Percentiles rank a stretch among this genome's conserved stretches.
Evolutionary conservation across 208 protist species (phyloP).

Genomic region (Crithidia fasciculata): DNA sequence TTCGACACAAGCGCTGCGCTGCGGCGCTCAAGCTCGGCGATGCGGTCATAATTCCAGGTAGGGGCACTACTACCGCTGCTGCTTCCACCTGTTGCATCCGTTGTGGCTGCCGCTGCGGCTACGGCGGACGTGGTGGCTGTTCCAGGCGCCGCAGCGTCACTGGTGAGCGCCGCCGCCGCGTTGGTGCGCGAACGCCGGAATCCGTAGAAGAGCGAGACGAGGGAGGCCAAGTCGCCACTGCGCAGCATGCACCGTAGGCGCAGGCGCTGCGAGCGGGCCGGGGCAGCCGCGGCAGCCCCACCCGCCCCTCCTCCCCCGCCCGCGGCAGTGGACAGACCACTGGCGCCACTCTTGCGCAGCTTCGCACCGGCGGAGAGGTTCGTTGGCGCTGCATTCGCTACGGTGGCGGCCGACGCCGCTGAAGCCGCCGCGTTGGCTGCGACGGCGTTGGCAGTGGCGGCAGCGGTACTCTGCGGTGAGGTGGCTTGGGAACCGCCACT

Average conservation of each 20-base stretch:
- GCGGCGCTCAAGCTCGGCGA: slow-evolving; percentile 58
- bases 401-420: not conserved
- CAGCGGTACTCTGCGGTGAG: not conserved
- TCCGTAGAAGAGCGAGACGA: slow-evolving; percentile 68
- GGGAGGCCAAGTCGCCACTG: slow-evolving; percentile 47
- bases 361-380: not conserved
- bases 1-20: slow-evolving; percentile 46
- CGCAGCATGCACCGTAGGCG: slow-evolving; percentile 75
- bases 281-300: slow-evolving; percentile 13
- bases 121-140: not conserved
- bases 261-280: slow-evolving; percentile 43
- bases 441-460: slow-evolving; percentile 1
- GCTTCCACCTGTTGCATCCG: too few relatives aligned
- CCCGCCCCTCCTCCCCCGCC: not conserved
- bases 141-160: not conserved
- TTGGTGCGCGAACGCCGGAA: slow-evolving; percentile 43
- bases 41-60: slow-evolving; percentile 59
- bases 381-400: not conserved
- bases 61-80: not conserved
- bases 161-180: not conserved
- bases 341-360: slow-evolving; percentile 7
- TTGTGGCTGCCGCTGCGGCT: not conserved
- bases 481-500: not conserved
- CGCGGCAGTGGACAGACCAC: not conserved
- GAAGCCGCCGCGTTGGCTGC: slow-evolving; percentile 6